These are phyloP conservation scores for Cystobasidium slooffiae DNA, from an alignment of 1,284 basidiomycete genomes.

Conservation along the genomic window DNA sequence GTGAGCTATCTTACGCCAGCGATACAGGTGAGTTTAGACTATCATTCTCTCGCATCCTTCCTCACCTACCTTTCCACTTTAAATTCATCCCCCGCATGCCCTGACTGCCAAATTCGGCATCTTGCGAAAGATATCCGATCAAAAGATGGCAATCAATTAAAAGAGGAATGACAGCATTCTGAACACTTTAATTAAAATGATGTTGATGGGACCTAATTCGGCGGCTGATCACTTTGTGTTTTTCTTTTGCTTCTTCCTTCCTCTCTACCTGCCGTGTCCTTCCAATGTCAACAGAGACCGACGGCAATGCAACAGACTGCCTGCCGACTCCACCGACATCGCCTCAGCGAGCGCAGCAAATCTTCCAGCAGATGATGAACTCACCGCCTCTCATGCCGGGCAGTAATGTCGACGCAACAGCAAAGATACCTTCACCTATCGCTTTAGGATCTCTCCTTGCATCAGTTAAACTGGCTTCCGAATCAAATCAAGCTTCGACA, in stretches of 20 bases:
- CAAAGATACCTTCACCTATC: slow-evolving; percentile 1
- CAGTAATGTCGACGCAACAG: neutral
- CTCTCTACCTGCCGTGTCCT: neutral
- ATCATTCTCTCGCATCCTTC: neutral
- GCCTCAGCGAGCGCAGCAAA: slow-evolving; percentile 29
- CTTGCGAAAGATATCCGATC: neutral
- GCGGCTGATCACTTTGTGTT: neutral
- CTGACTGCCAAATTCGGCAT: slow-evolving; percentile 13
- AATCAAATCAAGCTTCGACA: neutral
- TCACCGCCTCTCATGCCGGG: slow-evolving; percentile 4
- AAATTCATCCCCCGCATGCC: slow-evolving; percentile 4
- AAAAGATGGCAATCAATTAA: neutral
- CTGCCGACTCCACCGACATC: slow-evolving; percentile 38
- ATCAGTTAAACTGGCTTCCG: slow-evolving; percentile 1
- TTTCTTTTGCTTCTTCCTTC: neutral
- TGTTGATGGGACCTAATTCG: slow-evolving; percentile 4
- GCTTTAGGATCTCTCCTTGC: neutral
- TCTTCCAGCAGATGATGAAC: slow-evolving; percentile 18
- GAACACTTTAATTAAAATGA: neutral
- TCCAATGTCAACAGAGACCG: slow-evolving; percentile 6
- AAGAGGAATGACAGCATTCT: slow-evolving; percentile 2
- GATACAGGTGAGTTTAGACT: slow-evolving; percentile 34
- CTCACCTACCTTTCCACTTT: neutral
- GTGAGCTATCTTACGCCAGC: slow-evolving; percentile 38
- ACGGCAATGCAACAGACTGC: slow-evolving; percentile 26